Conservation (phyloP, 2,329 filamentous ascomycete species). For the Xylaria sp. region DNA sequence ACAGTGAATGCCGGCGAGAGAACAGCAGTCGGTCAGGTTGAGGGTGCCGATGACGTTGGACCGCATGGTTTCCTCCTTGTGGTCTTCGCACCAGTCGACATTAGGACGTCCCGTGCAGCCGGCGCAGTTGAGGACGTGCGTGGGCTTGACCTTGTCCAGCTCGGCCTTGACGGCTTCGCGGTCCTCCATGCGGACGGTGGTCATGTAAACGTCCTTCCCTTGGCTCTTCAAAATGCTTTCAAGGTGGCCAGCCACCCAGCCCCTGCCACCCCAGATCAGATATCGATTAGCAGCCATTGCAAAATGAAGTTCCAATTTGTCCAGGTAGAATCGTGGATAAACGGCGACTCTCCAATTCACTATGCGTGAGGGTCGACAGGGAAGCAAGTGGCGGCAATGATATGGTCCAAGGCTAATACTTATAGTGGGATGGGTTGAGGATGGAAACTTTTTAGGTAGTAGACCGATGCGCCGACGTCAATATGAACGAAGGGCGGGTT, state of each 20-base stretch:
- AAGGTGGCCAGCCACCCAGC: slow-evolving; percentile 68
- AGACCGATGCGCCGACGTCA: not conserved
- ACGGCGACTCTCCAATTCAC: too few relatives aligned
- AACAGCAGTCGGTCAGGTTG: slow-evolving; percentile 68
- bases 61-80: slow-evolving; percentile 70
- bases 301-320: slow-evolving; percentile 41
- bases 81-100: slow-evolving; percentile 74
- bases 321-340: not conserved
- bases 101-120: slow-evolving; percentile 71
- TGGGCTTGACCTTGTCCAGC: slow-evolving; percentile 65
- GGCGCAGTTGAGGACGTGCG: slow-evolving; percentile 70
- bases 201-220: slow-evolving; percentile 65
- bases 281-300: slow-evolving; percentile 47
- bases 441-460: not conserved
- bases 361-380: not conserved
- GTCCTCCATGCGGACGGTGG: slow-evolving; percentile 70
- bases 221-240: slow-evolving; percentile 62
- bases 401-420: not conserved
- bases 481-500: not conserved
- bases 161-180: slow-evolving; percentile 61
- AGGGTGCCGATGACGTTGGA: slow-evolving; percentile 71
- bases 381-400: not conserved
- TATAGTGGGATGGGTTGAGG: not conserved
- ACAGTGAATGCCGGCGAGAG: slow-evolving; percentile 62
- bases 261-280: slow-evolving; percentile 69